A percentile compares a stretch with the other conserved stretches of the same genome.
Conservation (phyloP, 345 rosid species). For the Eucalyptus curtisii region DNA sequence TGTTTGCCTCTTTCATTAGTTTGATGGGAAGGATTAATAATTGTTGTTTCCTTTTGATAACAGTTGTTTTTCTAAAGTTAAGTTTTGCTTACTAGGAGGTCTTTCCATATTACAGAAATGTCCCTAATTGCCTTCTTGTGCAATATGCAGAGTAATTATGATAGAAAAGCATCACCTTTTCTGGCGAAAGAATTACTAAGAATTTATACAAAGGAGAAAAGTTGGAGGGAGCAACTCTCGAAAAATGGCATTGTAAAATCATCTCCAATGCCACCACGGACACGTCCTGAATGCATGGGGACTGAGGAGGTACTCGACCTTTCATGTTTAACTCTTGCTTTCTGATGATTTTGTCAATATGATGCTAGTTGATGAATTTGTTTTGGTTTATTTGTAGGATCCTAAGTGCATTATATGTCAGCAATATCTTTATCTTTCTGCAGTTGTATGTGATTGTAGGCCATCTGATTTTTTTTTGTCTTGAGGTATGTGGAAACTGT, state of each 20-base stretch:
- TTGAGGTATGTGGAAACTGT: conserved; percentile 53
- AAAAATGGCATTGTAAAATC: conserved; percentile 68
- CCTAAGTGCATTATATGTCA: conserved; percentile 82
- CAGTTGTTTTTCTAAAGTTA: neutral
- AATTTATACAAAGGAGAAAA: conserved; percentile 56
- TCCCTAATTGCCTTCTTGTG: neutral
- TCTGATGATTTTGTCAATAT: neutral
- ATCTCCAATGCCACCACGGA: conserved; percentile 56
- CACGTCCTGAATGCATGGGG: conserved; percentile 71
- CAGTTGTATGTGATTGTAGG: conserved; percentile 66
- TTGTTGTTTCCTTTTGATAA: neutral
- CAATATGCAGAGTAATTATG: conserved; percentile 27
- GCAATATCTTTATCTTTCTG: conserved; percentile 85
- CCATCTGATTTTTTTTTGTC: conserved; percentile 75
- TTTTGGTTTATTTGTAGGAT: conserved; percentile 57
- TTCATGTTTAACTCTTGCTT: neutral
- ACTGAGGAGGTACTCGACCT: conserved; percentile 64
- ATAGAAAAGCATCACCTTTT: conserved; percentile 42
- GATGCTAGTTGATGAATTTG: neutral
- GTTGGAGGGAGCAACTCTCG: conserved; percentile 80
- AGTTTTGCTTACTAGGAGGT: neutral
- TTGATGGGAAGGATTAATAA: neutral
- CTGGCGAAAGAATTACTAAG: conserved; percentile 69
- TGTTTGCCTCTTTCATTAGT: neutral
- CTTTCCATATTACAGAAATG: neutral